Conservation (phyloP, 1,284 basidiomycete genomes). For the Sanghuangporus baumii region DNA sequence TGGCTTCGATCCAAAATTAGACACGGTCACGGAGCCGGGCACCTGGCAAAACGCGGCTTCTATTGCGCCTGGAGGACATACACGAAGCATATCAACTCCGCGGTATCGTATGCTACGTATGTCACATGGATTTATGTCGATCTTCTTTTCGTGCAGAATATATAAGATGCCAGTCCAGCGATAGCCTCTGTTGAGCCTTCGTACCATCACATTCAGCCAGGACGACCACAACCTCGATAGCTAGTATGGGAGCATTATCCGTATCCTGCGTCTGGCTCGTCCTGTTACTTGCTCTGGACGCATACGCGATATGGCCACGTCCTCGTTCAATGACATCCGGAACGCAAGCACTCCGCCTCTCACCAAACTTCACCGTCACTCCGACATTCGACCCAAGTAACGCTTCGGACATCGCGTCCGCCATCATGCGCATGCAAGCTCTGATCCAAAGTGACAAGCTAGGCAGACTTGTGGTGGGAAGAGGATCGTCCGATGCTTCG, state of each 20-base stretch:
- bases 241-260: not conserved
- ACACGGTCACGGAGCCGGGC: too few species aligned
- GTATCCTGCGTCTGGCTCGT: not conserved
- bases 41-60: too few species aligned
- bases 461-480: conserved; percentile 44
- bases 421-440: conserved; percentile 35
- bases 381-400: not conserved
- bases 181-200: too few species aligned
- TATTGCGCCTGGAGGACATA: too few species aligned
- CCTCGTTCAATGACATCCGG: conserved; percentile 5
- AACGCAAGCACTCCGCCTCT: not conserved
- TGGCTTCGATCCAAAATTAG: too few species aligned
- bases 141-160: too few species aligned
- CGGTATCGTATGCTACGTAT: too few species aligned
- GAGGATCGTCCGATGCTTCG: conserved; percentile 28
- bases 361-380: conserved; percentile 4
- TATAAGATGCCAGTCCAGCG: too few species aligned
- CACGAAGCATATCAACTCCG: too few species aligned
- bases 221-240: too few species aligned
- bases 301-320: conserved; percentile 8
- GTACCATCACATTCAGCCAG: too few species aligned
- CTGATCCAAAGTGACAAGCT: conserved; percentile 43
- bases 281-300: conserved; percentile 29
- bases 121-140: too few species aligned
- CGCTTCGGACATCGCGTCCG: conserved; percentile 33